These are phyloP conservation scores for Boletellus deceptivus DNA, from an alignment of 1,284 basidiomycete species.

Conservation along the genomic window DNA sequence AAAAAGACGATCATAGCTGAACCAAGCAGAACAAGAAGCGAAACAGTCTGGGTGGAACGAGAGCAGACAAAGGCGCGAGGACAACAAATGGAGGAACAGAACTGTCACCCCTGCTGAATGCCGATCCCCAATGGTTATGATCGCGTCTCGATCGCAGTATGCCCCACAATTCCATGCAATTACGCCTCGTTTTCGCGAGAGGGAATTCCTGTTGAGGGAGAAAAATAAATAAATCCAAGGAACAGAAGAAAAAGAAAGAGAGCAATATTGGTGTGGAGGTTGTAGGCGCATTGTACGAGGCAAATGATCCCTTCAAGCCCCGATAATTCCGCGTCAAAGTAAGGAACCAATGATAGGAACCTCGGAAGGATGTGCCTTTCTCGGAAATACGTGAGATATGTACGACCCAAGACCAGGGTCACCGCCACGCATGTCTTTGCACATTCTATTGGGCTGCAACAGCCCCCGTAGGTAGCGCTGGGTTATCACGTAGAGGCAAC, in stretches of 20 bases:
- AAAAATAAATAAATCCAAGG: slow-evolving; percentile 52
- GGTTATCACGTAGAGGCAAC: slow-evolving; percentile 62
- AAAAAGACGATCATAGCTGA: slow-evolving; percentile 12
- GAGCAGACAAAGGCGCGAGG: slow-evolving; percentile 1
- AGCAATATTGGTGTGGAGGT: slow-evolving; percentile 15
- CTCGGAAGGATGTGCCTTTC: background rate
- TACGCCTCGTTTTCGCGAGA: slow-evolving; percentile 10
- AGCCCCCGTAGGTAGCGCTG: slow-evolving; percentile 53
- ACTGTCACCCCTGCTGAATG: no score
- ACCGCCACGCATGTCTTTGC: background rate
- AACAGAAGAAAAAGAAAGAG: slow-evolving; percentile 13
- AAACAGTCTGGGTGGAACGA: slow-evolving; percentile 4
- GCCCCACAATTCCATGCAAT: slow-evolving; percentile 14
- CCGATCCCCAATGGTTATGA: no score
- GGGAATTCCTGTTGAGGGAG: slow-evolving; percentile 39
- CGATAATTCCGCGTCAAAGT: slow-evolving; percentile 3
- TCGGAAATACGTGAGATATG: slow-evolving; percentile 2
- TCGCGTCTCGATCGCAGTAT: slow-evolving; percentile 12
- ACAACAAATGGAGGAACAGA: background rate
- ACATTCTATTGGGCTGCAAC: slow-evolving; percentile 49
- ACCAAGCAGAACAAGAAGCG: slow-evolving; percentile 21
- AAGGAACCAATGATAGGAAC: background rate
- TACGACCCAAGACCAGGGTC: slow-evolving; percentile 1
- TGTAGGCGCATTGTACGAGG: slow-evolving; percentile 10
- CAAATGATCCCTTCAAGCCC: background rate